phyloP scores from a whole-genome alignment of 176 grass and related monocot species.

The Carex pumila region DNA sequence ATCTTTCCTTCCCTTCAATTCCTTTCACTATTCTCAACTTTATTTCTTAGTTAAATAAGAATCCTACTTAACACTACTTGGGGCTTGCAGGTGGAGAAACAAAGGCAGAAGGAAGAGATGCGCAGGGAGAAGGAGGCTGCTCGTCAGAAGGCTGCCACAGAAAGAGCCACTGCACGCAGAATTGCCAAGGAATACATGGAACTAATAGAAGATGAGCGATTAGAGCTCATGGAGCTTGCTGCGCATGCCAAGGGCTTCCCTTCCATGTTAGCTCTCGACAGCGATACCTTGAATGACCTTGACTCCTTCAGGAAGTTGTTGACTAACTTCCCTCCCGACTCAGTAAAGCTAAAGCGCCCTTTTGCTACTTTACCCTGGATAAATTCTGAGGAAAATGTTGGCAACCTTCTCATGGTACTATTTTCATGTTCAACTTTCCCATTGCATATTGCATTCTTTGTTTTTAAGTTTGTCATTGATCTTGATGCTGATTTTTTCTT shows the following conservation, averaged over 20 bases:
- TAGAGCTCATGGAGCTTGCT: slow-evolving; percentile 95
- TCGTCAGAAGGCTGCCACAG: slow-evolving; percentile 76
- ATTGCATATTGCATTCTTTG: neutral
- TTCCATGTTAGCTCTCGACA: slow-evolving; percentile 78
- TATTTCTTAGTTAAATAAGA: neutral
- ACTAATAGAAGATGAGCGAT: slow-evolving; percentile 87
- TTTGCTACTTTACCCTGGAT: slow-evolving; percentile 71
- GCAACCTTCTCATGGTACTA: slow-evolving; percentile 93
- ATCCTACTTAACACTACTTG: neutral
- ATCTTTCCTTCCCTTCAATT: neutral
- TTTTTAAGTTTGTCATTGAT: neutral
- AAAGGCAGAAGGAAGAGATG: slow-evolving; percentile 81
- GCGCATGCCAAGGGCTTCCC: slow-evolving; percentile 70
- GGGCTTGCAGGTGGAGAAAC: slow-evolving; percentile 60
- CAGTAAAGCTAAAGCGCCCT: slow-evolving; percentile 52
- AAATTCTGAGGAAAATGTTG: slow-evolving; percentile 70
- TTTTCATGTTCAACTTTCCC: slow-evolving; percentile 12
- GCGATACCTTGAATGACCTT: slow-evolving; percentile 71
- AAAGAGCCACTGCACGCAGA: slow-evolving; percentile 89
- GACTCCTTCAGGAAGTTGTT: slow-evolving; percentile 86
- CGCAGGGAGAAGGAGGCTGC: slow-evolving; percentile 83
- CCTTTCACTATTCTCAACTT: neutral
- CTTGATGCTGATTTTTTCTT: neutral
- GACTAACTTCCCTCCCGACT: slow-evolving; percentile 68
- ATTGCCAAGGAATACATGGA: slow-evolving; percentile 79